These are phyloP conservation scores for Nicotiana tomentosiformis DNA, from an alignment of 257 asterid species.

Conservation along the genomic window DNA sequence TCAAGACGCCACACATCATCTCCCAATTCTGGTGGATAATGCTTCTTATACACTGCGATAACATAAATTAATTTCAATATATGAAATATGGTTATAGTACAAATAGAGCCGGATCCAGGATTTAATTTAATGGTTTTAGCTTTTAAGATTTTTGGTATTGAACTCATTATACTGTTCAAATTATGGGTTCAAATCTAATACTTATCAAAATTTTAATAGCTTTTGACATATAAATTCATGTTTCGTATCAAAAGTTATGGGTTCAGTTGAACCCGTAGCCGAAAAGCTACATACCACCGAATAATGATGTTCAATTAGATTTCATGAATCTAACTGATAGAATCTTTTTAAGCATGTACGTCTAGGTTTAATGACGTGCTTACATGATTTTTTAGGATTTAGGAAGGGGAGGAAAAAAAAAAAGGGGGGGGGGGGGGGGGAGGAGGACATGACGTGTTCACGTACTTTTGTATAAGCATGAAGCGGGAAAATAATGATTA, in stretches of 20 bases:
- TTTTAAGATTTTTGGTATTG: no score
- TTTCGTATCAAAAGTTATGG: no score
- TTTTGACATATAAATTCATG: no score
- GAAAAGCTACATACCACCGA: no score
- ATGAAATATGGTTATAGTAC: background rate
- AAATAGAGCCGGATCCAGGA: no score
- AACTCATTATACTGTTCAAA: no score
- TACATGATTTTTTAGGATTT: background rate
- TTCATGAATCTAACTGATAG: background rate
- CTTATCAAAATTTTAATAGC: no score
- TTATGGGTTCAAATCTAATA: no score
- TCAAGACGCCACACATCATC: conserved; percentile 77
- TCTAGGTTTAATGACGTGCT: background rate
- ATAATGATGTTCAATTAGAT: background rate
- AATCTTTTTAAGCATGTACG: background rate
- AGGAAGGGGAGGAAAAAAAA: background rate
- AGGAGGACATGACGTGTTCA: background rate
- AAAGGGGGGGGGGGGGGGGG: no score
- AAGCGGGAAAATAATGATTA: background rate
- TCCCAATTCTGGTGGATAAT: conserved; percentile 52
- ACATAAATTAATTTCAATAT: background rate
- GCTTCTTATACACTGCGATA: conserved; percentile 62
- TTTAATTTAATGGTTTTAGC: no score
- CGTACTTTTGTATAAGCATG: background rate
- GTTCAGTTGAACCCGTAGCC: no score